phyloP scores from a whole-genome alignment of 768 basidiomycete species.

The Rhodotorula graminis region DNA sequence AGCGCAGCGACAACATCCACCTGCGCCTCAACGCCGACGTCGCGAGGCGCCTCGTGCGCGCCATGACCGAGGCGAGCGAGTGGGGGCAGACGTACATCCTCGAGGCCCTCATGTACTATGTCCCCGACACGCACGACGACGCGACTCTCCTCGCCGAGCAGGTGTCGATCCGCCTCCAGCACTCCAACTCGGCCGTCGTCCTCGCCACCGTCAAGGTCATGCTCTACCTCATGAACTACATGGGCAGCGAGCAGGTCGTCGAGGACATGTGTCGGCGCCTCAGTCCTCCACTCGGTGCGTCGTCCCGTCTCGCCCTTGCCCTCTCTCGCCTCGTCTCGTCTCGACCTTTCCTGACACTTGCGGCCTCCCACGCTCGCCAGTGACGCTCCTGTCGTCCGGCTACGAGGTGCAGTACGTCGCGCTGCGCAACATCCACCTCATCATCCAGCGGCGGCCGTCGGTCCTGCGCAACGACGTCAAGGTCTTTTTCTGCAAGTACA shows the following conservation, averaged over 20 bases:
- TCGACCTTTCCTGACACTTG: background rate
- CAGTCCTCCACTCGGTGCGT: constrained; percentile 89
- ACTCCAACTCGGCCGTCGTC: constrained; percentile 99
- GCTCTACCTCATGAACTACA: constrained; percentile 97
- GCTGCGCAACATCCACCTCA: constrained; percentile 89
- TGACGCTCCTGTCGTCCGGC: constrained; percentile 90
- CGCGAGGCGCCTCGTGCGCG: constrained; percentile 82
- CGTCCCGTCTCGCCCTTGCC: background rate
- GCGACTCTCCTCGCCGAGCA: constrained; percentile 95
- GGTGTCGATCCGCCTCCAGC: constrained; percentile 84
- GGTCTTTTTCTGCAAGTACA: constrained; percentile 99
- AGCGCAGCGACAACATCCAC: constrained; percentile 87
- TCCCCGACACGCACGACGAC: constrained; percentile 80
- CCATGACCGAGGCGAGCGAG: constrained; percentile 95
- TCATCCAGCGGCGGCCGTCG: constrained; percentile 87
- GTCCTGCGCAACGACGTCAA: constrained; percentile 96
- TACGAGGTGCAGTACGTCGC: constrained; percentile 99
- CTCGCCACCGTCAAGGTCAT: constrained; percentile 95
- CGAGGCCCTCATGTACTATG: constrained; percentile 85
- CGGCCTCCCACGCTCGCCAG: too few relatives aligned
- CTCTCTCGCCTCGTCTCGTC: too few relatives aligned
- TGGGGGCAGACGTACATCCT: constrained; percentile 99
- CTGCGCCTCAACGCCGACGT: constrained; percentile 81
- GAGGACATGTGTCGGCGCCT: constrained; percentile 94
- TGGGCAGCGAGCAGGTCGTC: constrained; percentile 79